A percentile compares a stretch with the other conserved stretches of the same genome.
Conservation (phyloP, 306 rosid species). For the Argentina anserina region DNA sequence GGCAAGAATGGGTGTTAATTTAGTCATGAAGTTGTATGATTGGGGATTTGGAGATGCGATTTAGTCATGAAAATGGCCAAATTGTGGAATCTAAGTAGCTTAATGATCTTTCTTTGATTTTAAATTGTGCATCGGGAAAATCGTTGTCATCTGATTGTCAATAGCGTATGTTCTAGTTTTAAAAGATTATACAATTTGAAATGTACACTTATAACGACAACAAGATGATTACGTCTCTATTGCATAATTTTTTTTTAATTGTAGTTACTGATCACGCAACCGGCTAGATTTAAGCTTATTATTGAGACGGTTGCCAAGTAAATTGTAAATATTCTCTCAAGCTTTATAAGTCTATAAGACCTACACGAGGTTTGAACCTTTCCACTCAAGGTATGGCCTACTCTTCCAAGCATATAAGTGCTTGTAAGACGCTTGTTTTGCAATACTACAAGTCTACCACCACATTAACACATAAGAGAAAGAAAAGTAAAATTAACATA, state of each 20-base stretch:
- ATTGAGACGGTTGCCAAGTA: no score
- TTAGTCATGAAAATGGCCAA: neutral
- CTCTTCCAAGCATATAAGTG: neutral
- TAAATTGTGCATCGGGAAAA: no score
- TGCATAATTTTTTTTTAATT: neutral
- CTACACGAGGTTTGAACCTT: no score
- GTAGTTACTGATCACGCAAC: neutral
- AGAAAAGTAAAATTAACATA: neutral
- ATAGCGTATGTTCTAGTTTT: neutral
- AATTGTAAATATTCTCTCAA: no score
- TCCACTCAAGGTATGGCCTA: neutral
- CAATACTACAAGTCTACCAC: neutral
- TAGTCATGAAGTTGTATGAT: neutral
- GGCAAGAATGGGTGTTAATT: neutral
- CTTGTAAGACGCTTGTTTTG: neutral
- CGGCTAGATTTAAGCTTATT: neutral
- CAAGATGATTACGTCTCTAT: neutral
- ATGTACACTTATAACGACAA: neutral
- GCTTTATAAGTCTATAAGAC: no score
- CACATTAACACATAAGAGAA: neutral
- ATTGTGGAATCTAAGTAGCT: neutral
- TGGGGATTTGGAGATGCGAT: neutral
- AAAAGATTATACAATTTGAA: neutral
- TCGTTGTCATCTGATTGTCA: neutral
- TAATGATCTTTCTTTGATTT: neutral